Evolutionary conservation across 257 asterid species (phyloP).

Genomic region (Mitragyna speciosa): DNA sequence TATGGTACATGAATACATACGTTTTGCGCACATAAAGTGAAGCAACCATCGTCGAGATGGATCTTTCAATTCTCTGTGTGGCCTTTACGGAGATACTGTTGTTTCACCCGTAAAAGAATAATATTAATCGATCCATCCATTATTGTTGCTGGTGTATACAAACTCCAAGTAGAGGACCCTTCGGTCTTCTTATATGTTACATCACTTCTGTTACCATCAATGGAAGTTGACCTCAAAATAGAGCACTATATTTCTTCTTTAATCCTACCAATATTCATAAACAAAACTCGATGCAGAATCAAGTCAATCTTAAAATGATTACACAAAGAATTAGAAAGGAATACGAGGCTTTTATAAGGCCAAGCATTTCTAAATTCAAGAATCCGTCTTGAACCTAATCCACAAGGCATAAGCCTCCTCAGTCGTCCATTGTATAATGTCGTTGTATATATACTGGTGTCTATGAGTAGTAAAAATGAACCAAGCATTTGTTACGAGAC

Average conservation of each 20-base stretch:
- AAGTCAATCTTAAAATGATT: slow-evolving; percentile 47
- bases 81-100: slow-evolving; percentile 21
- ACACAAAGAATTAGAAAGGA: slow-evolving; percentile 31
- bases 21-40: slow-evolving; percentile 23
- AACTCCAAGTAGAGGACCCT: slow-evolving; percentile 3
- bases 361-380: neutral
- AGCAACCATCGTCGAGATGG: slow-evolving; percentile 5
- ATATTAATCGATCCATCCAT: slow-evolving; percentile 20
- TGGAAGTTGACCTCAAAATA: slow-evolving; percentile 51
- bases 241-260: slow-evolving; percentile 19
- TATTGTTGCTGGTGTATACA: slow-evolving; percentile 15
- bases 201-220: slow-evolving; percentile 31
- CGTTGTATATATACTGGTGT: too few relatives aligned
- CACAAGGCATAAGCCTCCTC: neutral
- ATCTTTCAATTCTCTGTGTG: slow-evolving; percentile 12
- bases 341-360: slow-evolving; percentile 22
- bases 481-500: too few relatives aligned
- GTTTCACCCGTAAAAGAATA: slow-evolving; percentile 7
- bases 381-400: neutral
- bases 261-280: slow-evolving; percentile 4
- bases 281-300: slow-evolving; percentile 10
- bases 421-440: neutral
- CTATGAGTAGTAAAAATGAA: too few relatives aligned
- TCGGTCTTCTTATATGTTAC: slow-evolving; percentile 22
- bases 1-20: slow-evolving; percentile 7